A percentile compares a stretch with the other conserved stretches of the same genome.
Evolutionary conservation across 2,329 filamentous ascomycete genomes (phyloP).

Genomic region (Arthrocladium fulminans): DNA sequence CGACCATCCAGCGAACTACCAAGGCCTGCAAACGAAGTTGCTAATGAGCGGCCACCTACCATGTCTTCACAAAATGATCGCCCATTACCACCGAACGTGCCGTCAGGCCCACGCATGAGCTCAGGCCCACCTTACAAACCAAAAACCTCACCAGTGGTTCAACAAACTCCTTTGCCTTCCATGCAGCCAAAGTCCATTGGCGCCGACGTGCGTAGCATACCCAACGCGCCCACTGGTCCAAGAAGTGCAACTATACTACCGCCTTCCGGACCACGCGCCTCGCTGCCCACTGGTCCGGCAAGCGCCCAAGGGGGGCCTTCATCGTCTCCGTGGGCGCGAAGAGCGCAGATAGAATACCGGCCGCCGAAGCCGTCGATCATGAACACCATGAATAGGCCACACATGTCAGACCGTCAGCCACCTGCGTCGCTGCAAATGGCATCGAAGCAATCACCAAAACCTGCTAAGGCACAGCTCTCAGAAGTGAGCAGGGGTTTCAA

Average conservation of each 20-base stretch:
- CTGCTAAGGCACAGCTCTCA: background rate
- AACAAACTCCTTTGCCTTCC: slow-evolving; percentile 9
- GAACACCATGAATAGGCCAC: slow-evolving; percentile 17
- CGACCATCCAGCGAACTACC: slow-evolving; percentile 10
- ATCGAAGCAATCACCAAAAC: slow-evolving; percentile 12
- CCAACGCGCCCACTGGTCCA: slow-evolving; percentile 19
- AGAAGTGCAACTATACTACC: slow-evolving; percentile 9
- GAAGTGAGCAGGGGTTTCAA: background rate
- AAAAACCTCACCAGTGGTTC: slow-evolving; percentile 17
- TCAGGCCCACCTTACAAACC: slow-evolving; percentile 14
- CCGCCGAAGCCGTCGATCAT: slow-evolving; percentile 20
- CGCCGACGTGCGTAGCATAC: slow-evolving; percentile 9
- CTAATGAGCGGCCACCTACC: slow-evolving; percentile 12
- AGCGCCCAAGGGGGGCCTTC: slow-evolving; percentile 1
- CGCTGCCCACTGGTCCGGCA: slow-evolving; percentile 8
- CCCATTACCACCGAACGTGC: slow-evolving; percentile 19
- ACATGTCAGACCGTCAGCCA: slow-evolving; percentile 13
- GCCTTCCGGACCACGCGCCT: slow-evolving; percentile 3
- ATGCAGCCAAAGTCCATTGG: slow-evolving; percentile 12
- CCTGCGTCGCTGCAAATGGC: slow-evolving; percentile 13
- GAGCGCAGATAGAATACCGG: slow-evolving; percentile 14
- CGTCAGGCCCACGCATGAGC: slow-evolving; percentile 19
- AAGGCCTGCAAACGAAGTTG: slow-evolving; percentile 13
- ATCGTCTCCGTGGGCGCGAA: slow-evolving; percentile 6
- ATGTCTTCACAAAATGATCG: slow-evolving; percentile 12